Evolutionary conservation across 2,329 filamentous ascomycete species (phyloP).

Genomic region (Magnaporthiopsis incrustans): DNA sequence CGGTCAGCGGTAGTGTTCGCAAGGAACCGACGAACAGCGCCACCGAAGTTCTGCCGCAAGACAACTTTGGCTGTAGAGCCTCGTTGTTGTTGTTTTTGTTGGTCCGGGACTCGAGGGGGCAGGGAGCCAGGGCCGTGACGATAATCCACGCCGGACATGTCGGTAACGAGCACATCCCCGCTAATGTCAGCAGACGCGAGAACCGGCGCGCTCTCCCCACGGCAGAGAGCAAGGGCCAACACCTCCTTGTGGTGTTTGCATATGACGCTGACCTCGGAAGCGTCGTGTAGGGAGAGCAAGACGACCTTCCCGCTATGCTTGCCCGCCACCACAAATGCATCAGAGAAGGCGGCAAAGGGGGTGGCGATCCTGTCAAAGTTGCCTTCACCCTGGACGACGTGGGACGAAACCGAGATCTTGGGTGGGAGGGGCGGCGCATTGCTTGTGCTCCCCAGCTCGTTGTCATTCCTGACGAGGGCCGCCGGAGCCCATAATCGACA

Average conservation of each 20-base stretch:
- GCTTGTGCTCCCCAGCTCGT: background rate
- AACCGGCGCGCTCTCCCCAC: background rate
- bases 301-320: background rate
- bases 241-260: too few relatives aligned
- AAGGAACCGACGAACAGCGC: conserved; percentile 8
- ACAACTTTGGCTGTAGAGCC: background rate
- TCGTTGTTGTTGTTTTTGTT: too few relatives aligned
- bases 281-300: background rate
- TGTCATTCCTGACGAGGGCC: background rate
- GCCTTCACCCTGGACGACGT: too few relatives aligned
- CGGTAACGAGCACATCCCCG: background rate
- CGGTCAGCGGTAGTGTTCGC: conserved; percentile 14
- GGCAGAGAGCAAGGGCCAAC: too few relatives aligned
- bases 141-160: background rate
- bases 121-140: too few relatives aligned
- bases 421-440: background rate
- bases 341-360: background rate
- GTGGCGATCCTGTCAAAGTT: too few relatives aligned
- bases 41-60: background rate
- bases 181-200: background rate
- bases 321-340: background rate
- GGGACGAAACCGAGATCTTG: too few relatives aligned
- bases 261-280: background rate
- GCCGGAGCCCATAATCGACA: conserved; percentile 1
- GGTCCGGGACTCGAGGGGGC: too few relatives aligned